Evolutionary conservation across 495 filamentous ascomycete genomes (phyloP).

Genomic region (Podospora bellae-mahoneyi): DNA sequence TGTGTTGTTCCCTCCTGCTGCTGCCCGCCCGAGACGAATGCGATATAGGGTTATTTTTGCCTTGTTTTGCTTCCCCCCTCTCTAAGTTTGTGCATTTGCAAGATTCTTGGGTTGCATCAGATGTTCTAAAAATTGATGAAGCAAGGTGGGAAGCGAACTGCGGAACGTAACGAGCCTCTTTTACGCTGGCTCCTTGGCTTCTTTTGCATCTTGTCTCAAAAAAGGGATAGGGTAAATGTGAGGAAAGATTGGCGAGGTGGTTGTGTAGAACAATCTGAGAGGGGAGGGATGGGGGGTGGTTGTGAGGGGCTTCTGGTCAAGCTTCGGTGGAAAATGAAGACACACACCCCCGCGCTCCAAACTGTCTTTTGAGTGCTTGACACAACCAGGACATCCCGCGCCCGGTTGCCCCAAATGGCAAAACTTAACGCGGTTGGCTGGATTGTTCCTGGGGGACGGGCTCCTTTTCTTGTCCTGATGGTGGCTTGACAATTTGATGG

Average conservation of each 20-base stretch:
- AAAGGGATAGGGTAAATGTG: neutral
- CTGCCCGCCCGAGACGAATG: neutral
- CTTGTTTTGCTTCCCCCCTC: neutral
- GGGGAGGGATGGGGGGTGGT: no score
- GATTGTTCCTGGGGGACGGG: neutral
- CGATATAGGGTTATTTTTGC: neutral
- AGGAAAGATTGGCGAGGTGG: neutral
- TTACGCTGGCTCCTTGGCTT: conserved; percentile 9
- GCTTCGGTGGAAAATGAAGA: neutral
- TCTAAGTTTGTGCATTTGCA: neutral
- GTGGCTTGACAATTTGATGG: conserved; percentile 4
- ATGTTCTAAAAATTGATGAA: conserved; percentile 14
- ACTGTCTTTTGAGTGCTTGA: neutral
- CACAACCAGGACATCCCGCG: conserved; percentile 5
- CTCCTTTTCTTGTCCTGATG: neutral
- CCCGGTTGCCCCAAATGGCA: conserved; percentile 9
- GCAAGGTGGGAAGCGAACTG: neutral
- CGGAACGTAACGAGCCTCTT: conserved; percentile 11
- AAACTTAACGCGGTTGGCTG: conserved; percentile 15
- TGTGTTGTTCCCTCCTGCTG: neutral
- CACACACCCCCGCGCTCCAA: neutral
- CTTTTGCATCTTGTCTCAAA: neutral
- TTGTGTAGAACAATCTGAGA: neutral
- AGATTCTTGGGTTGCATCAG: conserved; percentile 14
- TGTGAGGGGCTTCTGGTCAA: neutral